Base-by-base conservation (phyloP, 257 asterid species). In the Capsicum baccatum region DNA sequence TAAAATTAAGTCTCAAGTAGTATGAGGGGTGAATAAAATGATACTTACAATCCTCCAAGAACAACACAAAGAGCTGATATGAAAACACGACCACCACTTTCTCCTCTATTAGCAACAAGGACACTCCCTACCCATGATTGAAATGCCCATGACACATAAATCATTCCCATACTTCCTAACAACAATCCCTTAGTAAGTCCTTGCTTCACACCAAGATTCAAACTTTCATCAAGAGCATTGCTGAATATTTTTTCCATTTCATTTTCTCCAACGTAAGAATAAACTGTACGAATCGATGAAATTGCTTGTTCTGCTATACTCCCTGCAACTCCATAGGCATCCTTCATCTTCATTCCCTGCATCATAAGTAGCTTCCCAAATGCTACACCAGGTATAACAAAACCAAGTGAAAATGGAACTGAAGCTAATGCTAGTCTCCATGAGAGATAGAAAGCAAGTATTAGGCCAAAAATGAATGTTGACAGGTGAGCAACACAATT, bases 161-260 rank as follows among this genome's bases (percentile, higher is more conserved):
- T 84, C 44, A 89, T 88, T 60, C 94, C 98, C 86, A 89, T 91
- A 90, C 98, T 94, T 64, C 98, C 98, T n/a, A 93, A 93, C 97
- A 93, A 85, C 55, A 92, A 44, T 44, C 97, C 98, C 85, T 94
- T 94, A 19, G 92, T 85, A 4, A 91, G 57, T 4, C 98, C 98
- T 84, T 88, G 92, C 79, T 88, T 93, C 63, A 93, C 87, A 2
- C 98, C 97, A 4, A 93, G 89, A 7, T 85, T 86, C 91, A 83
- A 83, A 54, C 93, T 90, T 78, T 87, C 86, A 64, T 86, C 87
- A 80, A 93, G 95, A 62, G 92, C 92, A n/a, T 17, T 79, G 84
- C 93, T 84, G 89, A 93, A 94, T 81, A 87, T 86, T 2, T 88
- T 86, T 1, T 93, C 86, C 16, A 95, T 90, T 79, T 93, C 89